These are phyloP conservation scores for Exophiala alcalophila DNA, from an alignment of 2,329 filamentous ascomycete genomes.

Conservation along the genomic window DNA sequence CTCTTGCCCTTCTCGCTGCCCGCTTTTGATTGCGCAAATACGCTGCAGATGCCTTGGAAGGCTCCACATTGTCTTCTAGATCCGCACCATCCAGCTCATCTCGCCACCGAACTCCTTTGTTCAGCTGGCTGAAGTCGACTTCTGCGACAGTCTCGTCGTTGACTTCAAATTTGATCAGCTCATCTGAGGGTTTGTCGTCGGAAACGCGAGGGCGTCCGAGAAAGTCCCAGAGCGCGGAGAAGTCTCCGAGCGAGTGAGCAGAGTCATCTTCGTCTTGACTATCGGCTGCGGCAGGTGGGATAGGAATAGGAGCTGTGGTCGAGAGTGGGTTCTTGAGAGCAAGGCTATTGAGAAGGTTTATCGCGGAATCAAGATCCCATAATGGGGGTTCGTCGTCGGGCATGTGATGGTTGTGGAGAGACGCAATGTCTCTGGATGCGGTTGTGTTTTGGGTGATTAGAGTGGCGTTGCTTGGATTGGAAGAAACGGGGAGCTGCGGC, in stretches of 20 bases:
- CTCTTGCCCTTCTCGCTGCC: conserved; percentile 30
- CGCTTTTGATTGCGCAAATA: conserved; percentile 29
- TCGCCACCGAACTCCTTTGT: conserved; percentile 34
- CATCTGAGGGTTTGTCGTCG: conserved; percentile 9
- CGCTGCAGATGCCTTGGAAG: conserved; percentile 19
- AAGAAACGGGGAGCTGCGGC: conserved; percentile 1
- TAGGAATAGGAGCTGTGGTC: background rate
- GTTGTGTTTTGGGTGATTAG: conserved; percentile 18
- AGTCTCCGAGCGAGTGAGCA: conserved; percentile 42
- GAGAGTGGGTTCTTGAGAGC: conserved; percentile 5
- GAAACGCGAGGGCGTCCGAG: conserved; percentile 27
- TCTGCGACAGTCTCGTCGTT: conserved; percentile 23
- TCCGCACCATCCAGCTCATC: conserved; percentile 34
- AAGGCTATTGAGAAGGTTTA: conserved; percentile 41
- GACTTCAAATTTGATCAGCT: conserved; percentile 22
- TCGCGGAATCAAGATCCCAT: conserved; percentile 48
- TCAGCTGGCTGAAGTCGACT: conserved; percentile 22
- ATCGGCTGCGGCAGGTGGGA: conserved; percentile 1
- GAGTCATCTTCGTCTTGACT: conserved; percentile 13
- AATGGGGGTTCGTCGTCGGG: conserved; percentile 15
- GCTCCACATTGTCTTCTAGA: conserved; percentile 33
- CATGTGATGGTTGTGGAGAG: conserved; percentile 15
- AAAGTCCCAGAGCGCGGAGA: conserved; percentile 42
- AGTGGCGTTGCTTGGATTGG: conserved; percentile 16
- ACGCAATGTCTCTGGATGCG: conserved; percentile 5